Conservation (phyloP, 2,329 filamentous ascomycete species). For the Diaporthe velutina region DNA sequence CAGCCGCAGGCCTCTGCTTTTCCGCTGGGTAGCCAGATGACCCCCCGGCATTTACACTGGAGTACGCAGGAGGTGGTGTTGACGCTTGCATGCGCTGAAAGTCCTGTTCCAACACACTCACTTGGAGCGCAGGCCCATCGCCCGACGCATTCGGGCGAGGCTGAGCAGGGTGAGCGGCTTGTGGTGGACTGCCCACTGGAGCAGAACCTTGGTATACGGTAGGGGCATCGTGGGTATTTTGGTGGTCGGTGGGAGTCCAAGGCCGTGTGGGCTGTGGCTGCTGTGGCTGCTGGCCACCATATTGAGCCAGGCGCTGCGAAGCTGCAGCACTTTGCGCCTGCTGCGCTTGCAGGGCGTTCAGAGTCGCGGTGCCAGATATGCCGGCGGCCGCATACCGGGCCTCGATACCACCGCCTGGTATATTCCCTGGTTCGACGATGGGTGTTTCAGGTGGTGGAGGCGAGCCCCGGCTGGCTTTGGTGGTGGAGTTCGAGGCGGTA, state of each 20-base stretch:
- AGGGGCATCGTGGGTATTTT: slow-evolving; percentile 88
- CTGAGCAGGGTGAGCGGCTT: slow-evolving; percentile 54
- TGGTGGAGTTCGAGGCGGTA: slow-evolving; percentile 93
- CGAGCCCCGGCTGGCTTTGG: slow-evolving; percentile 89
- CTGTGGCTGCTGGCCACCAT: slow-evolving; percentile 67
- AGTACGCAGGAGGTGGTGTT: slow-evolving; percentile 95
- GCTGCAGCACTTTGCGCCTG: slow-evolving; percentile 87
- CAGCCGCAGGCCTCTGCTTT: slow-evolving; percentile 71
- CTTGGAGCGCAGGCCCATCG: slow-evolving; percentile 57
- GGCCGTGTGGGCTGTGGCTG: slow-evolving; percentile 70
- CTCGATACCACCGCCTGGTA: slow-evolving; percentile 87
- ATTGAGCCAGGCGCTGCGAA: slow-evolving; percentile 84
- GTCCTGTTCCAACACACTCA: slow-evolving; percentile 86
- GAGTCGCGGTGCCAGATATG: slow-evolving; percentile 86
- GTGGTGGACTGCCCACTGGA: slow-evolving; percentile 74
- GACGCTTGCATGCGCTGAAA: slow-evolving; percentile 85
- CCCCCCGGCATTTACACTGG: slow-evolving; percentile 73
- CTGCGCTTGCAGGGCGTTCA: slow-evolving; percentile 77
- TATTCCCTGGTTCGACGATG: slow-evolving; percentile 76
- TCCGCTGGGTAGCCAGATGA: slow-evolving; percentile 80
- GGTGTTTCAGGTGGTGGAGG: slow-evolving; percentile 96
- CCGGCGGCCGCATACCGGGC: slow-evolving; percentile 91
- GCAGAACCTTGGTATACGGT: slow-evolving; percentile 91
- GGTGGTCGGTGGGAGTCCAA: slow-evolving; percentile 94
- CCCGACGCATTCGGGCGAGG: slow-evolving; percentile 41